Evolutionary conservation across 2,329 filamentous ascomycete genomes (phyloP).

Genomic region (Xylaria polymorpha): DNA sequence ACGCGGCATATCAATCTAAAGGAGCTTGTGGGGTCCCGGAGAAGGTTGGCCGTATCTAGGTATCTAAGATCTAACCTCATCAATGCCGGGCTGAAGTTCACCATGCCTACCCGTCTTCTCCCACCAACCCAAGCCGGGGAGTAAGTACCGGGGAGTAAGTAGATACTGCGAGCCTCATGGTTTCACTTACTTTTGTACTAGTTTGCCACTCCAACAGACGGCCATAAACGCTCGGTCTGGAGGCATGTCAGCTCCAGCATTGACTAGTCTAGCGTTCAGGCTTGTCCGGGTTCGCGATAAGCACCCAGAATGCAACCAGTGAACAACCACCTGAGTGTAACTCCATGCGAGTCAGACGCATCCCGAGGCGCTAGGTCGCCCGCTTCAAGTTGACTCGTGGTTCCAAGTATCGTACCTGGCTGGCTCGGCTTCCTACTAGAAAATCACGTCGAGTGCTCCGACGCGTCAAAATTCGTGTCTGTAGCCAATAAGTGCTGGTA

Average conservation of each 20-base stretch:
- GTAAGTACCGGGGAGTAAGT: not conserved
- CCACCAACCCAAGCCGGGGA: not conserved
- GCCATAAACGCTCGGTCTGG: constrained; percentile 5
- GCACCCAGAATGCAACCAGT: not conserved
- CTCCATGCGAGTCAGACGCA: constrained; percentile 20
- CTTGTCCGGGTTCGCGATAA: not conserved
- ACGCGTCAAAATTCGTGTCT: not conserved
- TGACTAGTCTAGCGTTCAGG: constrained; percentile 12
- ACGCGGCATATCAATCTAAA: not conserved
- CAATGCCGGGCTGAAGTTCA: too few relatives aligned
- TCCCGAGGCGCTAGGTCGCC: not conserved
- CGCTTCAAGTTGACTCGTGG: not conserved
- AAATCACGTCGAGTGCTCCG: not conserved
- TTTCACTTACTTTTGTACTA: not conserved
- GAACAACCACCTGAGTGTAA: not conserved
- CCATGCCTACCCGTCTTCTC: not conserved
- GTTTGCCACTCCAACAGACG: not conserved
- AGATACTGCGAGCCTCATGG: not conserved
- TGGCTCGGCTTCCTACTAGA: not conserved
- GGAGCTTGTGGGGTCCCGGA: not conserved
- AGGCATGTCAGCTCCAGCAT: constrained; percentile 9
- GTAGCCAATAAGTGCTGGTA: not conserved
- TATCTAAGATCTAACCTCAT: not conserved
- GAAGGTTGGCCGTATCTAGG: too few relatives aligned
- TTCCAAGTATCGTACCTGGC: not conserved